Base-by-base conservation (phyloP, 441 rosid genomes). In the Euphorbia schlechtendalii region DNA sequence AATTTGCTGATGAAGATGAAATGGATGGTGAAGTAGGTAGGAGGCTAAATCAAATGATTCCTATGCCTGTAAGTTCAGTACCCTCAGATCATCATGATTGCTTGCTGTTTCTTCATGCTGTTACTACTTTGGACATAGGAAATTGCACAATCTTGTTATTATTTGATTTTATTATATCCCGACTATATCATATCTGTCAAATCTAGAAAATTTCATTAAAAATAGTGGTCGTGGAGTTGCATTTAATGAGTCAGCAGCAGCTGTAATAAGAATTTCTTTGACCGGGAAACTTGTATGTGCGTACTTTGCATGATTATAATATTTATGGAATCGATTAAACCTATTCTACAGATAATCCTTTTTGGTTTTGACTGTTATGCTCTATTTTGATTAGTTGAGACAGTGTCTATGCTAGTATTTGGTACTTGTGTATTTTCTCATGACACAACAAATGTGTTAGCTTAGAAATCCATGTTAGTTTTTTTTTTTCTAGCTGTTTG, bases 41-140 rank as follows among this genome's bases (percentile, higher is more conserved):
- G 77, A 76, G 83, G 80, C 71, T 88, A 69, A 83, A 81, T 79
- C 86, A 81, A 76, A 73, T 88, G 96, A 69, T 86, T 73, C 82
- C 85, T 41, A 81, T 88, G 68, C 96, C 84, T n/a, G 96, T 88
- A 80, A 80, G 96, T 81, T 40, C 48, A 36, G 40, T 27, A 32
- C 27, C 32, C 52, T 70, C 45, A 41, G 12, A 58, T 67, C 36
- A 56, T 71, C 28, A 8, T 40, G 12, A 3, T 25, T 5, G 34
- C 20, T 36, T 52, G 57, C 34, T 49, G 12, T 56, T 66, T 22
- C 38, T 8, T 40, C 24, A 53, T 64, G 56, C 40, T 34, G 52
- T 17, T 22, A 34, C 45, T 15, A 15, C 21, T 17, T 56, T 34
- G 21, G 22, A n/a, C 59, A 14, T 21, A 15, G 18, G 43, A 24